Conservation (phyloP, 495 filamentous ascomycete species). For the Aspergillus campestris region DNA sequence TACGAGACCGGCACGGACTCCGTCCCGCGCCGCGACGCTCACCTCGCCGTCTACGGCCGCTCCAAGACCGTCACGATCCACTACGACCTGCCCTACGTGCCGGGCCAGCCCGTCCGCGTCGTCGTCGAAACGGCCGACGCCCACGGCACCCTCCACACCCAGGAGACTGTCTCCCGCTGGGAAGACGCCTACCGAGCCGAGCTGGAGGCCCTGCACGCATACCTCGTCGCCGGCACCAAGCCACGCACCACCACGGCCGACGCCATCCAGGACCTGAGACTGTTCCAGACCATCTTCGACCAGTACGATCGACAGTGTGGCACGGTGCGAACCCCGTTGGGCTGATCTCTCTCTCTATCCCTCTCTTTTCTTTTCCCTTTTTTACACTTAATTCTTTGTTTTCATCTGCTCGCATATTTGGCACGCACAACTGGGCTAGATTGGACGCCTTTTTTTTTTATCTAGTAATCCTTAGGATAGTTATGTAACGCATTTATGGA, state of each 20-base stretch:
- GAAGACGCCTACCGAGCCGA: conserved; percentile 47
- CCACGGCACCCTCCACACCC: conserved; percentile 21
- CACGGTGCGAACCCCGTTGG: conserved; percentile 33
- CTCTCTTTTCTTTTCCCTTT: neutral
- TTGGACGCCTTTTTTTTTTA: too few species aligned
- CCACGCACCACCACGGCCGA: conserved; percentile 45
- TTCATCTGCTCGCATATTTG: neutral
- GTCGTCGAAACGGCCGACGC: conserved; percentile 38
- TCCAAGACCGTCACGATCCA: conserved; percentile 38
- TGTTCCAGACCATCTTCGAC: conserved; percentile 30
- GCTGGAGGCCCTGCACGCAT: conserved; percentile 39
- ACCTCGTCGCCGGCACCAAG: conserved; percentile 27
- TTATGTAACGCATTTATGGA: too few species aligned
- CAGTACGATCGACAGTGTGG: conserved; percentile 38
- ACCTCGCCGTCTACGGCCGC: conserved; percentile 44
- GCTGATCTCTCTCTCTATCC: conserved; percentile 10
- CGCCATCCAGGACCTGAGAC: conserved; percentile 37
- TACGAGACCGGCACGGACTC: conserved; percentile 49
- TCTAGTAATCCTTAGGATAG: too few species aligned
- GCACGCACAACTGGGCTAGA: too few species aligned
- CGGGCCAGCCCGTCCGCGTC: conserved; percentile 38
- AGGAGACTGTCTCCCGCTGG: conserved; percentile 32
- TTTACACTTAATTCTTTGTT: neutral
- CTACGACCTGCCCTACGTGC: conserved; percentile 47
- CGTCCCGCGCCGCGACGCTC: conserved; percentile 49